These are phyloP conservation scores for Pachysandra terminalis DNA, from an alignment of 164 flowering plant genomes.

Conservation along the genomic window DNA sequence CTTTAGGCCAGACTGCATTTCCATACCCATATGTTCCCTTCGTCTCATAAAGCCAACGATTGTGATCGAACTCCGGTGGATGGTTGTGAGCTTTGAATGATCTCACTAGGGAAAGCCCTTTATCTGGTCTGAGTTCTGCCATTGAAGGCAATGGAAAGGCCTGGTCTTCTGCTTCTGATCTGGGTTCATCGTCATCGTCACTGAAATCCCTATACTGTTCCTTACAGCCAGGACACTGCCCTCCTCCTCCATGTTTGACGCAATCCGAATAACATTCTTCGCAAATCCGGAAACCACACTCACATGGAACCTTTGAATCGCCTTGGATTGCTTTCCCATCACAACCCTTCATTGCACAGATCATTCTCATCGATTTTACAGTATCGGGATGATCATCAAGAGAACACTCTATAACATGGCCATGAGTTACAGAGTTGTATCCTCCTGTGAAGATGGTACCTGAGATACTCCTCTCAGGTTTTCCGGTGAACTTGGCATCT, in stretches of 20 bases:
- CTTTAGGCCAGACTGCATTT: constrained; percentile 88
- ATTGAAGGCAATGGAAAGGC: constrained; percentile 64
- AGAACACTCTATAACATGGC: constrained; percentile 56
- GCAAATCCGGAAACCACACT: constrained; percentile 77
- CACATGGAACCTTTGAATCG: constrained; percentile 38
- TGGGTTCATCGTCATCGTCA: constrained; percentile 30
- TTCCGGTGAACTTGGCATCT: constrained; percentile 9
- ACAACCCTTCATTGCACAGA: constrained; percentile 75
- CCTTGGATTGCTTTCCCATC: constrained; percentile 51
- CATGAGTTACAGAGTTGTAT: constrained; percentile 62
- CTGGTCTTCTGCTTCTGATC: constrained; percentile 58
- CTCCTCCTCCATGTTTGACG: constrained; percentile 38
- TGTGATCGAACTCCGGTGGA: constrained; percentile 70
- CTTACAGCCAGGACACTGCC: constrained; percentile 82
- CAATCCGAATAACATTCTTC: constrained; percentile 66
- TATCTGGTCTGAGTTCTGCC: constrained; percentile 44
- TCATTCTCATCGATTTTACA: constrained; percentile 14
- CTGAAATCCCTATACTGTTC: constrained; percentile 45
- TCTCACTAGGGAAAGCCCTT: constrained; percentile 59
- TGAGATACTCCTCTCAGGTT: constrained; percentile 37
- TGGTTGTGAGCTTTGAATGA: constrained; percentile 63
- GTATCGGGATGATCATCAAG: constrained; percentile 26
- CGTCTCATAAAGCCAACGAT: constrained; percentile 78
- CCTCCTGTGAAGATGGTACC: constrained; percentile 86
- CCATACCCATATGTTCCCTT: constrained; percentile 96